Conservation (phyloP, 257 asterid genomes). For the Phtheirospermum japonicum region DNA sequence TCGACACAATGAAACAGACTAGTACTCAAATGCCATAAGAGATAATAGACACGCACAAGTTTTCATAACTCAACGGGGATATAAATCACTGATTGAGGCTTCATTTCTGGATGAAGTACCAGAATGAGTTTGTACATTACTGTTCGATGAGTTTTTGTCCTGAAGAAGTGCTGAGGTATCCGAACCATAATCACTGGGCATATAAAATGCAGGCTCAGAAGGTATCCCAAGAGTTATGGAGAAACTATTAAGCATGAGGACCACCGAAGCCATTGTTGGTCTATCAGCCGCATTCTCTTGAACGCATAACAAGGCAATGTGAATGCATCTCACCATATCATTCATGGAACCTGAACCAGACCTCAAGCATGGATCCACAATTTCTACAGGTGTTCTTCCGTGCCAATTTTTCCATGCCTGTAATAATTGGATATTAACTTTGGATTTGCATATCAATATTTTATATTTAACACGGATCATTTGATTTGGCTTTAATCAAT, state of each 20-base stretch:
- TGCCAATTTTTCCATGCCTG: constrained; percentile 39
- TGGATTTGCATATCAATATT: background rate
- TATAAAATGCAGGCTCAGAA: constrained; percentile 32
- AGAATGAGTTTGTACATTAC: background rate
- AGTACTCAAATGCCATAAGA: background rate
- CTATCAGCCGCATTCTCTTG: constrained; percentile 30
- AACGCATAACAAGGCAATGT: constrained; percentile 37
- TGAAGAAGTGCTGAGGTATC: constrained; percentile 1
- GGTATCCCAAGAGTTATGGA: constrained; percentile 27
- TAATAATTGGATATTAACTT: background rate
- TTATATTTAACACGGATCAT: background rate
- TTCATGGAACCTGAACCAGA: constrained; percentile 9
- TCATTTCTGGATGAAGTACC: constrained; percentile 23
- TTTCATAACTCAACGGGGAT: constrained; percentile 27
- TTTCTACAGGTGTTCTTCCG: constrained; percentile 15
- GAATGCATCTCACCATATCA: constrained; percentile 34
- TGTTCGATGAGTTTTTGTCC: background rate
- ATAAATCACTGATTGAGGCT: constrained; percentile 21
- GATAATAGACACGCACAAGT: background rate
- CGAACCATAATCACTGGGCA: background rate
- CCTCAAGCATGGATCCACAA: constrained; percentile 30
- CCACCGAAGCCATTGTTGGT: constrained; percentile 36
- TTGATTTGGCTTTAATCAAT: background rate
- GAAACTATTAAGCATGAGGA: constrained; percentile 33
- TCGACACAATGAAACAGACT: too few relatives aligned